phyloP scores from a whole-genome alignment of 139 green algal species.

The Haematococcus lacustris region DNA sequence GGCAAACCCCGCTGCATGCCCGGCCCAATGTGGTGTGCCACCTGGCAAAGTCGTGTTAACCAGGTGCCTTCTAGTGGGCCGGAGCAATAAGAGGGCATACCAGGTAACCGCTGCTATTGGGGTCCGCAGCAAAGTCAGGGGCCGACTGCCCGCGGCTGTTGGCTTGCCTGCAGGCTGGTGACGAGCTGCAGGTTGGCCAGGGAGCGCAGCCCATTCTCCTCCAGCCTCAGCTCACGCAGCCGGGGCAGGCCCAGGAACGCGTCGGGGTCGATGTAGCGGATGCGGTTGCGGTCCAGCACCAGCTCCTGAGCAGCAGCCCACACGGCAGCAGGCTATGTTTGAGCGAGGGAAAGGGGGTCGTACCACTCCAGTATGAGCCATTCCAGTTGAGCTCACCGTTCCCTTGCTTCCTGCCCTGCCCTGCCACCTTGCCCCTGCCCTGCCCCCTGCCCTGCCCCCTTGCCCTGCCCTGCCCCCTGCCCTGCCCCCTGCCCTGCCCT shows the following conservation, averaged over 20 bases:
- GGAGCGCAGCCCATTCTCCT: slow-evolving; percentile 51
- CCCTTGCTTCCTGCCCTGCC: too few relatives aligned
- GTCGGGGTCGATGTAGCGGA: slow-evolving; percentile 40
- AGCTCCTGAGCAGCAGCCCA: slow-evolving; percentile 43
- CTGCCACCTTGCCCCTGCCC: too few relatives aligned
- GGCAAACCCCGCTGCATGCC: too few relatives aligned
- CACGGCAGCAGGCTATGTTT: too few relatives aligned
- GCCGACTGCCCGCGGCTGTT: not conserved
- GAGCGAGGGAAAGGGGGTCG: too few relatives aligned
- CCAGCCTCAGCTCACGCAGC: slow-evolving; percentile 46
- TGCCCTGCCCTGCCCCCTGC: too few relatives aligned
- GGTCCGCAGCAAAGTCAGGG: not conserved
- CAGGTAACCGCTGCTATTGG: not conserved
- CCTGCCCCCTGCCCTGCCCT: too few relatives aligned
- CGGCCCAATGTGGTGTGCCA: not conserved
- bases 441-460: too few relatives aligned
- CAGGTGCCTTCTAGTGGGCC: not conserved
- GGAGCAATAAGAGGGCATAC: not conserved
- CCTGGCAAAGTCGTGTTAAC: not conserved
- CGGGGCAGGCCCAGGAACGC: slow-evolving; percentile 25
- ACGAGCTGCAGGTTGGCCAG: slow-evolving; percentile 34
- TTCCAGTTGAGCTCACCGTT: too few relatives aligned
- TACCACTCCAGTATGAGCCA: too few relatives aligned
- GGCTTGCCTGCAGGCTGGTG: slow-evolving; percentile 46
- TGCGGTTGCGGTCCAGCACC: slow-evolving; percentile 55